Evolutionary conservation across 2,329 filamentous ascomycete genomes (phyloP).

Genomic region (Anisogramma anomala): DNA sequence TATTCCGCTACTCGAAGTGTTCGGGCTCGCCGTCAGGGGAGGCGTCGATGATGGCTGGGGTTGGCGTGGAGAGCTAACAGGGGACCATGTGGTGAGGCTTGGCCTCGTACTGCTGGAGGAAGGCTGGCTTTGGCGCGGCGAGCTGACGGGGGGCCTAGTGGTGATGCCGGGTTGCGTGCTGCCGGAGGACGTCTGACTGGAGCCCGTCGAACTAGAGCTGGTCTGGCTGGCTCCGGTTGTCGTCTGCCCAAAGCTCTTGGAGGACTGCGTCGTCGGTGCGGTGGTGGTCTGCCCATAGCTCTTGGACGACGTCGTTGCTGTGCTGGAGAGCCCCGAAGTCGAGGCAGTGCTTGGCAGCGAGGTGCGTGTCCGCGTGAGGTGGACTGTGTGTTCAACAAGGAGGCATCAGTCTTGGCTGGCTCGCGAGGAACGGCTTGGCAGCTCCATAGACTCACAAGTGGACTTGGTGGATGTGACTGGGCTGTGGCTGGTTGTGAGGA

Average conservation of each 20-base stretch:
- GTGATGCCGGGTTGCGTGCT: not conserved
- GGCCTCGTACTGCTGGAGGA: not conserved
- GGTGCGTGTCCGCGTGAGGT: no score
- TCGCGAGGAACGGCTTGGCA: no score
- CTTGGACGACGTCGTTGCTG: not conserved
- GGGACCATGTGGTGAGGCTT: not conserved
- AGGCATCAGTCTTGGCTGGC: no score
- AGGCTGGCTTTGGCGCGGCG: not conserved
- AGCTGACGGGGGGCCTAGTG: not conserved
- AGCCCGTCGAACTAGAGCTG: not conserved
- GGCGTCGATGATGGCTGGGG: not conserved
- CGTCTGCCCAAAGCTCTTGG: not conserved
- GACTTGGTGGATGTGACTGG: no score
- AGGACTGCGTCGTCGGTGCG: not conserved
- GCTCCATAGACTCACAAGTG: no score
- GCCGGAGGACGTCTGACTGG: not conserved
- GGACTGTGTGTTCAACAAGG: no score
- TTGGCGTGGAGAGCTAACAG: not conserved
- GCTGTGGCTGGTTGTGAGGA: no score
- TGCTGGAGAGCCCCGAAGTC: no score
- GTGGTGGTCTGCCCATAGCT: conserved; percentile 1
- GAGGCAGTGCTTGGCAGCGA: no score
- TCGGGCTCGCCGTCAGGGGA: not conserved
- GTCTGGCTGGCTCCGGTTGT: not conserved
- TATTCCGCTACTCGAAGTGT: not conserved